These are phyloP conservation scores for Fusarium oxysporum DNA, from an alignment of 2,329 filamentous ascomycete genomes.

Conservation along the genomic window DNA sequence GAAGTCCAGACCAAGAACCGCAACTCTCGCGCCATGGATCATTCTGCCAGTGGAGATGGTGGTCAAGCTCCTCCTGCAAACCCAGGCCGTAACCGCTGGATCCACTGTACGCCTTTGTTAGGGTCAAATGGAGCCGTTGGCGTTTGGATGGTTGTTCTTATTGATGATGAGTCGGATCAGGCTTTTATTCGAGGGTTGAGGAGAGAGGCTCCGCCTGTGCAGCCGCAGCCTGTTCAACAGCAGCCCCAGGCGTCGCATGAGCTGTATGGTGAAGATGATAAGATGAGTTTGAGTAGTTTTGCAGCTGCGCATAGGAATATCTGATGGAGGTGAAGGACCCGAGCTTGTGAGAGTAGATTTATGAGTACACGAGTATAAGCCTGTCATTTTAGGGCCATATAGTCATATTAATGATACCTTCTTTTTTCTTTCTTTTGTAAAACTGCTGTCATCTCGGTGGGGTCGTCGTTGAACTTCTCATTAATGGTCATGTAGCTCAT, in stretches of 20 bases:
- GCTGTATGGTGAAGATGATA: constrained; percentile 25
- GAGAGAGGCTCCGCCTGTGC: constrained; percentile 33
- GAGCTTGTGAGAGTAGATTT: not conserved
- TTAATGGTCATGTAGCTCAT: not conserved
- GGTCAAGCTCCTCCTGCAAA: constrained; percentile 24
- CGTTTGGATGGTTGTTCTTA: constrained; percentile 82
- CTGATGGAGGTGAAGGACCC: not conserved
- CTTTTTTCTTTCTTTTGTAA: not conserved
- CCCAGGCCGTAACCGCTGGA: constrained; percentile 74
- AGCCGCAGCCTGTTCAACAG: constrained; percentile 5
- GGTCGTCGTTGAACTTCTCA: not conserved
- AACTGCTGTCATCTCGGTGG: too few relatives aligned
- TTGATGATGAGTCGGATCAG: constrained; percentile 67
- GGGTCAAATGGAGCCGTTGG: constrained; percentile 75
- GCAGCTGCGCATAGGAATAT: constrained; percentile 29
- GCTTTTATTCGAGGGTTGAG: constrained; percentile 5
- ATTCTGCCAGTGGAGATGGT: constrained; percentile 51
- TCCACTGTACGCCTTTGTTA: constrained; percentile 80
- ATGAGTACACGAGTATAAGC: not conserved
- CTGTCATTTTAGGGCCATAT: not conserved
- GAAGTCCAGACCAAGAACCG: constrained; percentile 23
- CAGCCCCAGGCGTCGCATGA: not conserved
- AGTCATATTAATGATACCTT: constrained; percentile 20
- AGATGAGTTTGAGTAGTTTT: constrained; percentile 40
- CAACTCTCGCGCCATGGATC: constrained; percentile 15